Conservation (phyloP, 345 rosid species). For the Citropsis articulata region DNA sequence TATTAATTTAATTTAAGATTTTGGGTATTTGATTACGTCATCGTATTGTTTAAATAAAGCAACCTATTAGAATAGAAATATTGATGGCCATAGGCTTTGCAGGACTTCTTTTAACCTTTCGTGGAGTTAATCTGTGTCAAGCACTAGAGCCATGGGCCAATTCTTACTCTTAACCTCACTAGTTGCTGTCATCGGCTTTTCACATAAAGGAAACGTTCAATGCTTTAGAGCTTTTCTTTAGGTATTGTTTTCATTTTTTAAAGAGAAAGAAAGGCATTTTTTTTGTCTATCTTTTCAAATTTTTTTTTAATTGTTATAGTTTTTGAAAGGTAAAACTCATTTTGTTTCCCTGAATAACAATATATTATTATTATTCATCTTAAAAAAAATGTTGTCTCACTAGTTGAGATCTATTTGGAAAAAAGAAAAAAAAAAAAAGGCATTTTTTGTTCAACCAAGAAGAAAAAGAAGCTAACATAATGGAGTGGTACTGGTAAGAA, state of each 20-base stretch:
- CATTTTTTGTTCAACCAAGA: too few relatives aligned
- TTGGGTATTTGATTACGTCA: neutral
- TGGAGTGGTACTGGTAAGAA: neutral
- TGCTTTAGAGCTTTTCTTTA: constrained; percentile 20
- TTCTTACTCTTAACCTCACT: neutral
- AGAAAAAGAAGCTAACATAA: neutral
- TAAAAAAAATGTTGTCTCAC: too few relatives aligned
- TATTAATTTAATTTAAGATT: neutral
- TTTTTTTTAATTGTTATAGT: neutral
- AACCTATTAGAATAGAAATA: neutral
- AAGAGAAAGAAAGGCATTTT: too few relatives aligned
- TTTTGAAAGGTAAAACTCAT: too few relatives aligned
- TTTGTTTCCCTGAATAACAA: too few relatives aligned
- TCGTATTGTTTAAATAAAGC: neutral
- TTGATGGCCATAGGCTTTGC: neutral
- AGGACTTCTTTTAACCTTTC: constrained; percentile 18
- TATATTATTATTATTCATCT: too few relatives aligned
- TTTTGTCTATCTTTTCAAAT: too few relatives aligned
- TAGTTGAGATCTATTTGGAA: too few relatives aligned
- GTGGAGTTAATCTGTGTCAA: constrained; percentile 6
- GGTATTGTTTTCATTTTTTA: neutral
- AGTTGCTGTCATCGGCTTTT: constrained; percentile 13
- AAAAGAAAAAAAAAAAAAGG: too few relatives aligned
- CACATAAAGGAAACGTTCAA: constrained; percentile 13
- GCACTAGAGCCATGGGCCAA: constrained; percentile 1